Conservation (phyloP, 2,329 filamentous ascomycete genomes). For the Pseudogymnoascus verrucosus region DNA sequence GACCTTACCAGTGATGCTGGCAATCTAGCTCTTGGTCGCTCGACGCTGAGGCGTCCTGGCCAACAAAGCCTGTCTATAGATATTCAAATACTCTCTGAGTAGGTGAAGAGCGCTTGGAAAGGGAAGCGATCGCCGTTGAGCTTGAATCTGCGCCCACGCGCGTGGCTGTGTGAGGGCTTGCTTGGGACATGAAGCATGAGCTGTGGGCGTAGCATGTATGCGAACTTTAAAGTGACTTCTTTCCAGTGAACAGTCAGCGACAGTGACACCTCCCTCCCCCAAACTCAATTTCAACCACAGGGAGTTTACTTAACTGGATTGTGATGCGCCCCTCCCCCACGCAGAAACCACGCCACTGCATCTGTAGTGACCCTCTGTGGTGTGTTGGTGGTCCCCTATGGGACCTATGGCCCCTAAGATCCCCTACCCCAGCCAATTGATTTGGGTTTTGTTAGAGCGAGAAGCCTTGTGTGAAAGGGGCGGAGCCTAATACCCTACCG, state of each 20-base stretch:
- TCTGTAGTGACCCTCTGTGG: not conserved
- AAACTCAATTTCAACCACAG: conserved; percentile 6
- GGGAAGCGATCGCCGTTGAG: not conserved
- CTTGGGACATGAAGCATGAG: conserved; percentile 1
- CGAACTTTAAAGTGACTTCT: conserved; percentile 8
- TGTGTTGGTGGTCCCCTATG: not conserved
- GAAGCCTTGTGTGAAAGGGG: conserved; percentile 5
- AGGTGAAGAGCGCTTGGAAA: not conserved
- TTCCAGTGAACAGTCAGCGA: conserved; percentile 6
- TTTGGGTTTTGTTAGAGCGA: not conserved
- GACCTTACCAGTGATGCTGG: not conserved
- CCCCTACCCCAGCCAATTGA: not conserved
- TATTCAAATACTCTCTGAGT: not conserved
- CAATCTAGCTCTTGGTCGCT: not conserved
- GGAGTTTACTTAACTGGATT: not conserved
- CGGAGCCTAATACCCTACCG: conserved; percentile 4
- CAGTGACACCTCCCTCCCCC: not conserved
- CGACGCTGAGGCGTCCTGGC: not conserved
- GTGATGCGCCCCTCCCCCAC: conserved; percentile 3
- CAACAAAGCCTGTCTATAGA: not conserved
- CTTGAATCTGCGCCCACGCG: not conserved
- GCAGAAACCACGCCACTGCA: conserved; percentile 4
- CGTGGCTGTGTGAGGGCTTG: conserved; percentile 6
- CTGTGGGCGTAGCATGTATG: conserved; percentile 6
- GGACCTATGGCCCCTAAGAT: not conserved